Evolutionary conservation across 2,329 filamentous ascomycete genomes (phyloP).

Genomic region (Macrophomina pseudophaseolina): DNA sequence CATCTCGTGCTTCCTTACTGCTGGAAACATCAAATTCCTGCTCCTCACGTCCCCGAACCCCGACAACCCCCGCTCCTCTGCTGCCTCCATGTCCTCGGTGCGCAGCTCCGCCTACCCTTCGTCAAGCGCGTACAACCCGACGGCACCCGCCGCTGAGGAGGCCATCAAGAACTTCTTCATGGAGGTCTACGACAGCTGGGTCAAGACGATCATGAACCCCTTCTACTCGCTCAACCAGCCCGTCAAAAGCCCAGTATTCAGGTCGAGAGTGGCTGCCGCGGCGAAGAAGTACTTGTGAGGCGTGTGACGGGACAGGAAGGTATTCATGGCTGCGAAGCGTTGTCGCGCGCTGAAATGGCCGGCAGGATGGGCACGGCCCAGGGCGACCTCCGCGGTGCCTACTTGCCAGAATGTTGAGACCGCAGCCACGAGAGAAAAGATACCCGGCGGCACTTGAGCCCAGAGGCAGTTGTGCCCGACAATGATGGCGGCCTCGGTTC

Average conservation of each 20-base stretch:
- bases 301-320: too few species aligned
- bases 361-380: too few species aligned
- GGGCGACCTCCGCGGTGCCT: too few species aligned
- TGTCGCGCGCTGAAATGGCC: too few species aligned
- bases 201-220: constrained; percentile 96
- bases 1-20: constrained; percentile 93
- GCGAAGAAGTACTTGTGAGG: constrained; percentile 87
- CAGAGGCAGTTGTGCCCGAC: not conserved
- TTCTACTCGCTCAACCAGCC: constrained; percentile 89
- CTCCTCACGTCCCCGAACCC: constrained; percentile 79
- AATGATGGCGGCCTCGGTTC: not conserved
- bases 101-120: constrained; percentile 69
- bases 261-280: constrained; percentile 78
- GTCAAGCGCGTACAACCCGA: constrained; percentile 71
- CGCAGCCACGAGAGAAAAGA: not conserved
- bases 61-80: constrained; percentile 27
- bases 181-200: constrained; percentile 95
- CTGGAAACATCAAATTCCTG: constrained; percentile 90
- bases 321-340: too few species aligned
- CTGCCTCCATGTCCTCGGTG: constrained; percentile 37
- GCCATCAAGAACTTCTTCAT: constrained; percentile 92
- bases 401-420: too few species aligned
- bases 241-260: constrained; percentile 85
- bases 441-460: not conserved
- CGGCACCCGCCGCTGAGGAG: constrained; percentile 89